Base-by-base conservation (phyloP, 352 stramenopile species). In the Phytophthora aleatoria region DNA sequence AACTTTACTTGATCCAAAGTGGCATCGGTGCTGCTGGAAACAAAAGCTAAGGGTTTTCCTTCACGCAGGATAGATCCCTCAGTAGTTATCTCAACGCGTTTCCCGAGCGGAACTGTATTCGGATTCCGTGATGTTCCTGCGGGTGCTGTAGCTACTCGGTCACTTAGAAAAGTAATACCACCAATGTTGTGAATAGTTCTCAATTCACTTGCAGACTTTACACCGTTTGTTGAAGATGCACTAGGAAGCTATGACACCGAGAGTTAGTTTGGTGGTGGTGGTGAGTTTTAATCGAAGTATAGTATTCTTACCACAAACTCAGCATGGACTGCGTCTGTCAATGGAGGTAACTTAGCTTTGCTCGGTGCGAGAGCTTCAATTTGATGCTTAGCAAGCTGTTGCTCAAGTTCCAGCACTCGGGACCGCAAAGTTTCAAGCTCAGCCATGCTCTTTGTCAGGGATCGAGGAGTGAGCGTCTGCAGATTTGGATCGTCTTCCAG, bases 361-460 rank as follows among this genome's bases (percentile, higher is more conserved):
- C 52, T 74, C 15, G 69, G 60, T 0, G 67, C 74, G 10, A 76
- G 49, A 16, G 63, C 63, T 63, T 83, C 73, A 20, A 84, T 74
- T 20, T 85, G 68, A 44, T 87, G 79, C 24, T 77, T 67, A 39
- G 78, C 73, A 39, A 91, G 68, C 41, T 84, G 74, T 16, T 79
- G 70, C 50, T 91, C 76, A 5, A 90, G 68, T 12, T 86, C 76
- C 3, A 74, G 53, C 1, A 90, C 78, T 24, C 80, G 71, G 7
- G 54, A 82, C 28, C 73, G 73, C 31, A 90, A 31, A 5, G 74
- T 68, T 16, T 87, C 73, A 0, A 90, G 71, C 36, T 89, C 80
- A 0, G 78, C 72, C 57, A 87, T 76, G 30, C 59, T 90, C 38
- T 82, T 77, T 1, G 83, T 80, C n/a, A 89, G 60, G 3, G 77